These are phyloP conservation scores for Nemania diffusa DNA, from an alignment of 2,329 filamentous ascomycete species.

Conservation along the genomic window DNA sequence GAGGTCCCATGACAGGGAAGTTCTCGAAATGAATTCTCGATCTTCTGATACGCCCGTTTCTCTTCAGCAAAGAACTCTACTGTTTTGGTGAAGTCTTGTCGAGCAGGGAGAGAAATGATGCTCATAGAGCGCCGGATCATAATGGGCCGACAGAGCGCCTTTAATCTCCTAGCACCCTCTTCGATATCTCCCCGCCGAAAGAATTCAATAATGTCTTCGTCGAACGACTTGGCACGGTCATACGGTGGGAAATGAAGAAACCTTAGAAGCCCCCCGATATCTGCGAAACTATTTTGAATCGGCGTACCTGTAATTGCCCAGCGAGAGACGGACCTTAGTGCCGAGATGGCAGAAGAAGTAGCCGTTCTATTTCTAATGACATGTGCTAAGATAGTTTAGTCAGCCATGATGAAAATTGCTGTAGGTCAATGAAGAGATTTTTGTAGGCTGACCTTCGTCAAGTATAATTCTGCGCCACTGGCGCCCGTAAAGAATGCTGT, in stretches of 20 bases:
- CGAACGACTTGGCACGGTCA: slow-evolving; percentile 10
- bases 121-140: slow-evolving; percentile 14
- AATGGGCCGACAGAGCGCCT: slow-evolving; percentile 14
- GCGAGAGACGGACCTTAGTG: slow-evolving; percentile 6
- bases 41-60: slow-evolving; percentile 15
- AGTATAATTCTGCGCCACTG: slow-evolving; percentile 23
- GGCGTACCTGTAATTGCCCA: slow-evolving; percentile 21
- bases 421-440: background rate
- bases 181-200: slow-evolving; percentile 12
- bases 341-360: slow-evolving; percentile 14
- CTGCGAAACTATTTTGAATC: slow-evolving; percentile 21
- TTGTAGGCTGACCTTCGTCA: slow-evolving; percentile 13
- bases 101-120: slow-evolving; percentile 3
- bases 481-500: slow-evolving; percentile 6
- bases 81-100: slow-evolving; percentile 9
- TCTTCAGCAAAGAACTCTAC: slow-evolving; percentile 12
- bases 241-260: slow-evolving; percentile 14
- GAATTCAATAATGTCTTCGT: slow-evolving; percentile 18
- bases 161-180: slow-evolving; percentile 14
- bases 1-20: background rate
- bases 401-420: background rate
- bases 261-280: slow-evolving; percentile 8
- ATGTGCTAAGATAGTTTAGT: slow-evolving; percentile 6
- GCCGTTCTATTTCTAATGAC: slow-evolving; percentile 17
- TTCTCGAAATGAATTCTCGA: slow-evolving; percentile 6